Evolutionary conservation across 192 early-diverging fungal genomes (phyloP).

Genomic region (Jimgerdemannia flammicorona): DNA sequence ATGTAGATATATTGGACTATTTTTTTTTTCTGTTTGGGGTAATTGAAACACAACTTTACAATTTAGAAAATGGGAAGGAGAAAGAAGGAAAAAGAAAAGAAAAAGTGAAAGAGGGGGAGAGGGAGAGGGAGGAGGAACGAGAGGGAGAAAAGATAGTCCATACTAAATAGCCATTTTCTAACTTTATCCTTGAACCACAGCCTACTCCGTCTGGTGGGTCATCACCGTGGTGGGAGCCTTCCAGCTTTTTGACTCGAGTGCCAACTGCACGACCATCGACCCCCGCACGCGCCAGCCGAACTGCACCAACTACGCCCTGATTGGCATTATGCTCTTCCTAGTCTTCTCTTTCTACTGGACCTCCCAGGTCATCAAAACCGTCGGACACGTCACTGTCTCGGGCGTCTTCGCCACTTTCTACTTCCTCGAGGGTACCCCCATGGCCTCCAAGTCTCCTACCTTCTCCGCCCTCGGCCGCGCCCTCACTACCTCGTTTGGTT

Average conservation of each 20-base stretch:
- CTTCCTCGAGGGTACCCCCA: constrained; percentile 47
- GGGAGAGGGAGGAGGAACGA: background rate
- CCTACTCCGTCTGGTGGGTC: constrained; percentile 68
- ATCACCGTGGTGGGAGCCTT: constrained; percentile 64
- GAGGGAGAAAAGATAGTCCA: background rate
- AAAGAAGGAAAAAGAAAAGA: background rate
- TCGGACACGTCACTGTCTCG: constrained; percentile 69
- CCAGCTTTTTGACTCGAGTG: background rate
- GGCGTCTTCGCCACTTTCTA: constrained; percentile 83
- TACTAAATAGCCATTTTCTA: background rate
- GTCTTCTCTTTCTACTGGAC: constrained; percentile 75
- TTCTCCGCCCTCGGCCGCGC: constrained; percentile 70
- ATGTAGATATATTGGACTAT: background rate
- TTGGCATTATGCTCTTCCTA: constrained; percentile 54
- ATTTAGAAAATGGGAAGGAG: too few relatives aligned
- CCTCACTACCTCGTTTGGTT: constrained; percentile 77
- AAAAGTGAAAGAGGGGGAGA: background rate
- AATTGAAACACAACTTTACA: background rate
- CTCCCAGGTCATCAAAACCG: constrained; percentile 71
- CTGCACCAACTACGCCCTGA: constrained; percentile 48
- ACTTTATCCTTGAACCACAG: constrained; percentile 11
- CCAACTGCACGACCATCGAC: background rate
- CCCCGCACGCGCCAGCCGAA: constrained; percentile 49
- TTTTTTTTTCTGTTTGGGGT: background rate
- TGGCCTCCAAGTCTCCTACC: constrained; percentile 21